Base-by-base conservation (phyloP, 2,329 filamentous ascomycete species). In the Dactylonectria estremocensis region DNA sequence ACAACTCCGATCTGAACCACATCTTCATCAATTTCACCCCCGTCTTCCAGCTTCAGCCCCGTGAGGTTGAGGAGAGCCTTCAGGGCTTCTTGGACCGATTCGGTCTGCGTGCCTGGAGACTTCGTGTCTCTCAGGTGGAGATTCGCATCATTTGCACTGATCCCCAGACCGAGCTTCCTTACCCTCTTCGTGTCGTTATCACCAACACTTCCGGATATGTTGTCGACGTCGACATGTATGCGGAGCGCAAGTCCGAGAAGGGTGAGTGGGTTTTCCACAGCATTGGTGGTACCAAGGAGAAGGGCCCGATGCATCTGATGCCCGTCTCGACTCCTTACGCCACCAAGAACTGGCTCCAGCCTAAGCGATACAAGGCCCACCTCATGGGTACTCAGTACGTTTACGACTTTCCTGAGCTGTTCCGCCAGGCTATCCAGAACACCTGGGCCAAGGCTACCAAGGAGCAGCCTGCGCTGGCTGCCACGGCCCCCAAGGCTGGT, bases 11-110 rank as follows among this genome's bases (percentile, higher is more conserved):
- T 87, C 89, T 99, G 79, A 99, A 99, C 88, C 96, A 99, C 85
- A 96, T 99, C 88, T 99, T 99, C 87, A 96, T 99, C 88, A 98
- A 99, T 89, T 99, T 99, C 86, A 96, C 94, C 0, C 94, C 95
- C 10, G 93, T 98, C 66, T 98, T 99, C 91, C 94, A 95, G 80
- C 90, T 99, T 55, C 88, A 94, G 77, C 95, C 96, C 3, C 85
- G 90, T 67, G 94, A 98, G 84, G 94, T 99, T 16, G 95, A 98
- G 84, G 90, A 97, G 82, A 95, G 94, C 33, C 90, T 99, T 24
- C 94, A 93, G 78, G 95, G 95, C 63, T 99, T 99, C 90, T 86
- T 99, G 74, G 96, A 98, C 78, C 94, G 96, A 70, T 99, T 98
- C 77, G 96, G 96, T 74, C 92, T 94, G 74, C 94, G 96, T 77